Conservation (phyloP, 805 yeast species). For the Monosporozyma aquatica region DNA sequence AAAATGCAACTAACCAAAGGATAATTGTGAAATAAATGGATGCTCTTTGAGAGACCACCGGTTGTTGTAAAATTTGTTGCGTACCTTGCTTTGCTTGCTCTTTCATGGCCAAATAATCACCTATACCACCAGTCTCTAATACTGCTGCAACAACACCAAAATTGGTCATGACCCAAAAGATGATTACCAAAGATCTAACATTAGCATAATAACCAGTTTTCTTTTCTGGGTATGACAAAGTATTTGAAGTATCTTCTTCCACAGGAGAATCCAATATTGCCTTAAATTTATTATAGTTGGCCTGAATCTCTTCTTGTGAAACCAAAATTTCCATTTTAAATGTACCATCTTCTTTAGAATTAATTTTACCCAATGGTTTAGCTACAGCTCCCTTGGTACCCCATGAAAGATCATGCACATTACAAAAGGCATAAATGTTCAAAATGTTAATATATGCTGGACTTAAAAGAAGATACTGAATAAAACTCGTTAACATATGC, state of each 20-base stretch:
- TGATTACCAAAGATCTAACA: conserved; percentile 79
- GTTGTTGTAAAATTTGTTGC: conserved; percentile 9
- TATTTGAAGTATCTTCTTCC: conserved; percentile 28
- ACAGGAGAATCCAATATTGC: conserved; percentile 41
- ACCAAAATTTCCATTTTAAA: conserved; percentile 69
- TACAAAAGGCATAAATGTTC: conserved; percentile 92
- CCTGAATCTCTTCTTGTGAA: conserved; percentile 66
- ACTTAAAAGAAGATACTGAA: conserved; percentile 72
- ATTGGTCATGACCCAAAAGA: conserved; percentile 83
- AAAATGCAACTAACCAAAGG: conserved; percentile 85
- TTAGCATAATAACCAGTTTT: conserved; percentile 83
- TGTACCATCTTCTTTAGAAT: conserved; percentile 54
- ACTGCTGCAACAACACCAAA: conserved; percentile 76
- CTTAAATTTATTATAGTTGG: conserved; percentile 56
- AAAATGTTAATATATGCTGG: conserved; percentile 88
- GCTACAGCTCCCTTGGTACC: conserved; percentile 85
- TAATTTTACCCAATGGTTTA: conserved; percentile 77
- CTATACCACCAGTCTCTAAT: conserved; percentile 73
- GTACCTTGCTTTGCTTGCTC: conserved; percentile 5
- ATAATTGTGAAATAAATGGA: conserved; percentile 71
- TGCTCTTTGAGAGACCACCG: conserved; percentile 36
- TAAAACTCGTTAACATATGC: conserved; percentile 82
- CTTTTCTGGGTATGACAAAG: conserved; percentile 38
- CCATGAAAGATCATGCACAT: conserved; percentile 95
- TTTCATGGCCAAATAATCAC: conserved; percentile 30